phyloP scores from a whole-genome alignment of 2,329 filamentous ascomycete genomes.

The Aspergillus sp. region DNA sequence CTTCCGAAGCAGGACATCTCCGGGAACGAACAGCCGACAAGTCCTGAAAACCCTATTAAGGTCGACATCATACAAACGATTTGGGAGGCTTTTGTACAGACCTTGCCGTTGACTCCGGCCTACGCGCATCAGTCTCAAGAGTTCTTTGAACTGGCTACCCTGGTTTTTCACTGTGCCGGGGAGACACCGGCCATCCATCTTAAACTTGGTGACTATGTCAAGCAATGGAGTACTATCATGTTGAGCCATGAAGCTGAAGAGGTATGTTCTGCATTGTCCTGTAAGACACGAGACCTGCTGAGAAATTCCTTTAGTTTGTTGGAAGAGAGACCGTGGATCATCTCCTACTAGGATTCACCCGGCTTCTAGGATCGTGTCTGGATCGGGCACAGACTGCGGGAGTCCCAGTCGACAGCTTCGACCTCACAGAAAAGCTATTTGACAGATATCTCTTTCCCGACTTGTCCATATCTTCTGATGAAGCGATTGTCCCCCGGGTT shows the following conservation, averaged over 20 bases:
- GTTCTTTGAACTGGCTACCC: constrained; percentile 38
- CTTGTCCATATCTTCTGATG: constrained; percentile 26
- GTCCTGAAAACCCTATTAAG: constrained; percentile 20
- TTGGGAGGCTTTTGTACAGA: constrained; percentile 37
- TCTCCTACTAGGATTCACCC: constrained; percentile 36
- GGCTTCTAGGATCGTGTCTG: constrained; percentile 36
- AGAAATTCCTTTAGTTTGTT: constrained; percentile 30
- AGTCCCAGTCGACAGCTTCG: constrained; percentile 27
- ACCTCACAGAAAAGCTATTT: constrained; percentile 49
- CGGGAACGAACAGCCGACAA: constrained; percentile 8
- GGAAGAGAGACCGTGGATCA: constrained; percentile 39
- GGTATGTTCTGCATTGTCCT: constrained; percentile 17
- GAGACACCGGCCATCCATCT: constrained; percentile 31
- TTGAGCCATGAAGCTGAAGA: constrained; percentile 37
- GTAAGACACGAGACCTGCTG: constrained; percentile 9
- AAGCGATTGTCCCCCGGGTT: constrained; percentile 26
- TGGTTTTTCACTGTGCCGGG: constrained; percentile 36
- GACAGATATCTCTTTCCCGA: constrained; percentile 59
- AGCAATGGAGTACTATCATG: constrained; percentile 37
- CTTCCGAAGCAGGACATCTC: constrained; percentile 20
- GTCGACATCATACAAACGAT: constrained; percentile 37
- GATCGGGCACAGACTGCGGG: constrained; percentile 29
- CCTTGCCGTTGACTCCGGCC: constrained; percentile 32
- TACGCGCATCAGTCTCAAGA: constrained; percentile 36
- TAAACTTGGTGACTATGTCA: constrained; percentile 34